Percentiles rank a stretch among this genome's conserved stretches.
phyloP scores from a whole-genome alignment of 768 basidiomycete genomes.

The Tricholoma furcatifolium region DNA sequence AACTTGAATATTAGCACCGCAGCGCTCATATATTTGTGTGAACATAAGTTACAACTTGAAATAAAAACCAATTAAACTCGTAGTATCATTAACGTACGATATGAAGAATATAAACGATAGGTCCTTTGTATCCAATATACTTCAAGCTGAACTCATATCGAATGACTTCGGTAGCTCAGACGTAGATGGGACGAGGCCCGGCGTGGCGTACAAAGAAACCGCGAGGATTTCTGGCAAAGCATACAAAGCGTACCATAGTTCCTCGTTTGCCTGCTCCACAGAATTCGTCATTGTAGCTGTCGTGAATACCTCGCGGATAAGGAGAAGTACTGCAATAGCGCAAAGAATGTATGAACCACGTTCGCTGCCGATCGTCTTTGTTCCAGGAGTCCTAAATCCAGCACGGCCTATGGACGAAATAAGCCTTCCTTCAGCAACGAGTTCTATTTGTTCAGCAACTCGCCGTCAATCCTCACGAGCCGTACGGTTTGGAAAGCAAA shows the following conservation, averaged over 20 bases:
- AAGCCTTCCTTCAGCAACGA: background rate
- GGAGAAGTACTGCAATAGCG: conserved; percentile 33
- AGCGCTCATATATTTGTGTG: no score
- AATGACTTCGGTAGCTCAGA: conserved; percentile 17
- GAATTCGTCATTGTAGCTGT: conserved; percentile 29
- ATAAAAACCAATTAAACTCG: no score
- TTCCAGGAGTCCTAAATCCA: background rate
- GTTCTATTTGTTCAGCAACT: conserved; percentile 9
- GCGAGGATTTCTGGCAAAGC: conserved; percentile 37
- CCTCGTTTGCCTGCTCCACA: conserved; percentile 21
- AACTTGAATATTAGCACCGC: no score
- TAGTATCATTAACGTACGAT: no score
- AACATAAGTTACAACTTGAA: no score
- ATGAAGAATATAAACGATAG: no score
- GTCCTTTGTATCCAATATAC: no score
- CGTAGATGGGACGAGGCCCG: conserved; percentile 31
- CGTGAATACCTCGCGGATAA: conserved; percentile 37
- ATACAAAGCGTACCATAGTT: conserved; percentile 43
- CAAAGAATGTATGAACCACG: conserved; percentile 30
- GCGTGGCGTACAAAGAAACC: conserved; percentile 29
- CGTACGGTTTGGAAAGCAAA: conserved; percentile 29
- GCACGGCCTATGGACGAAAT: background rate
- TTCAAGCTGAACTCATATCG: no score
- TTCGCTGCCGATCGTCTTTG: conserved; percentile 20
- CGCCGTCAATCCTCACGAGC: conserved; percentile 20